Base-by-base conservation (phyloP, 1,139 yeast species). In the Lodderomyces margitis region DNA sequence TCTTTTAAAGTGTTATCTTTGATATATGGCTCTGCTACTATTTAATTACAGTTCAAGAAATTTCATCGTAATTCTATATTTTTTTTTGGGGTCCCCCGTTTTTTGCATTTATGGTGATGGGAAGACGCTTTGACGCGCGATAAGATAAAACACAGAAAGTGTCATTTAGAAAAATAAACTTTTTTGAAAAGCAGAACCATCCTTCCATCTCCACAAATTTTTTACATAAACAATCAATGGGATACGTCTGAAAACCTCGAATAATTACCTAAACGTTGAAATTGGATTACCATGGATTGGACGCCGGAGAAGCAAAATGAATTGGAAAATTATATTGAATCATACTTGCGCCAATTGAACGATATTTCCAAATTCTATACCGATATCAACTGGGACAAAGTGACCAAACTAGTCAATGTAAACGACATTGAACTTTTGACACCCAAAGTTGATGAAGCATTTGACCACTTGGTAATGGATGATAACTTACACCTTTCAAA, bases 401-500 rank as follows among this genome's bases (percentile, higher is more conserved):
- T 60, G 20, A 34, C 35, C 11, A 39, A 45, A 15, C 21, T 48
- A 5, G 42, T 56, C 17, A 50, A 51, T n/a, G 40, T 47, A n/a
- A 46, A 50, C 16, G 55, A 57, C 36, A 40, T 48, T 2, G 58
- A 57, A 5, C 49, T 52, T 31, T 38, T 60, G 8, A 48, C 56
- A 39, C 41, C 57, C 34, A 57, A 53, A 43, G 54, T 55, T 2
- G 66, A 61, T 40, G 59, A 58, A 33, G 39, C 59, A 15, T 58
- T 50, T 40, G 64, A 59, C 36, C 34, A 45, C 46, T 34, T 57
- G 59, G 61, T 55, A 49, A 32, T 46, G 46, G 14, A 53, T 47
- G 23, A 49, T 46, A 23, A 48, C 47, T 15, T 47, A 51, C 14
- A 36, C 54, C 11, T 53, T 49, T 48, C 46, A 46, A 38, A 21